These are phyloP conservation scores for Carex kokanica DNA, from an alignment of 176 grass and related monocot genomes.

Conservation along the genomic window DNA sequence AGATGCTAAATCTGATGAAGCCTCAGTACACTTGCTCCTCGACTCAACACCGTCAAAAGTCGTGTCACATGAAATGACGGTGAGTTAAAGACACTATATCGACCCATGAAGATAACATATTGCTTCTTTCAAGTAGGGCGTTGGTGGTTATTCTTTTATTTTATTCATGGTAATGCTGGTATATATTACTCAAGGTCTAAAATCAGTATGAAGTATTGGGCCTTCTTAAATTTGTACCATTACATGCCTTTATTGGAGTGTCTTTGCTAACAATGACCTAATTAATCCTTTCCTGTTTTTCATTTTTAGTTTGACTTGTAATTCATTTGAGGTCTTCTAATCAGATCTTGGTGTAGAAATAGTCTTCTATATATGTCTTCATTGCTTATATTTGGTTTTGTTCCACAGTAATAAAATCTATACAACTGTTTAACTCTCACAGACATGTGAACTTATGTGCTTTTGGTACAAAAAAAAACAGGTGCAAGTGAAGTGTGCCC, in stretches of 20 bases:
- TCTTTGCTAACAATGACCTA: not conserved
- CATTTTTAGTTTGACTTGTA: not conserved
- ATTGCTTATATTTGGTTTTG: not conserved
- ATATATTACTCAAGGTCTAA: not conserved
- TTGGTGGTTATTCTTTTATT: not conserved
- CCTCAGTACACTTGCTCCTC: conserved; percentile 74
- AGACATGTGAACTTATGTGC: not conserved
- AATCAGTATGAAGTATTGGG: not conserved
- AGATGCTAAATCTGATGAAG: conserved; percentile 83
- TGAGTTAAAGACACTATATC: conserved; percentile 35
- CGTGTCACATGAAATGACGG: conserved; percentile 74
- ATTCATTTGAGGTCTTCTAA: not conserved
- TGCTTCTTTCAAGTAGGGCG: conserved; percentile 7
- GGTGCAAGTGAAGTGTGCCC: conserved; percentile 92
- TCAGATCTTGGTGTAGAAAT: not conserved
- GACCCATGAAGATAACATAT: conserved; percentile 6
- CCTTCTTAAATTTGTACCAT: not conserved
- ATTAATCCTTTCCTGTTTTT: not conserved
- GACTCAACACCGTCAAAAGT: conserved; percentile 92
- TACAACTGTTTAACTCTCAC: not conserved
- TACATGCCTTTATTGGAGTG: not conserved
- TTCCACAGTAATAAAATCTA: not conserved
- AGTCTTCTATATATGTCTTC: not conserved
- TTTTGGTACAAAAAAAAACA: conserved; percentile 38
- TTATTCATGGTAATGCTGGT: not conserved